Conservation (phyloP, 208 protist species). For the Trypanosoma scelopori region DNA sequence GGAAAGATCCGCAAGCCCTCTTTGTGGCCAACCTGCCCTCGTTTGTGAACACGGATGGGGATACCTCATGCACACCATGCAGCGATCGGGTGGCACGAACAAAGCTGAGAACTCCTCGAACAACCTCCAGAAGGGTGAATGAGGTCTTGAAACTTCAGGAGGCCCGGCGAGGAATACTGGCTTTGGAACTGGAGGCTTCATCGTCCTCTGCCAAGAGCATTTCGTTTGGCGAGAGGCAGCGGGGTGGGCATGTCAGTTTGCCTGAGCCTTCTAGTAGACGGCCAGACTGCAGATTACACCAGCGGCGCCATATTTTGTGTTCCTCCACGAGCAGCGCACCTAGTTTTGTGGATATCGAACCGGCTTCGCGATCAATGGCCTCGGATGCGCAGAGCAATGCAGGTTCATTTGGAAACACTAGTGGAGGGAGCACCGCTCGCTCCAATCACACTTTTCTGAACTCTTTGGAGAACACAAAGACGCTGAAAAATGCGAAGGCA, state of each 20-base stretch:
- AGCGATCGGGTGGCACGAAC: not conserved
- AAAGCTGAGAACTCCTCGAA: not conserved
- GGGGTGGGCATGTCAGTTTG: too few species aligned
- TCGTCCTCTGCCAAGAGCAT: too few species aligned
- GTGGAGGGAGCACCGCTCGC: not conserved
- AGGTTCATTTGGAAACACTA: conserved; percentile 1
- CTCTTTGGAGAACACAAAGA: conserved; percentile 9
- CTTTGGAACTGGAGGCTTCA: too few species aligned
- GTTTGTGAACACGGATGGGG: conserved; percentile 6
- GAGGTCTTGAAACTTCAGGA: too few species aligned
- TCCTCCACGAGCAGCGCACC: not conserved
- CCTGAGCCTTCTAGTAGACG: too few species aligned
- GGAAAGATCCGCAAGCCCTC: not conserved
- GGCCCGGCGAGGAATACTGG: too few species aligned
- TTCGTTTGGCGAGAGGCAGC: too few species aligned
- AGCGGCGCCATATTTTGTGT: not conserved
- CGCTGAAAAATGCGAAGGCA: conserved; percentile 25
- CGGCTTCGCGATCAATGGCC: not conserved
- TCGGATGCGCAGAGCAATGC: conserved; percentile 3
- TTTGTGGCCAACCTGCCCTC: conserved; percentile 9
- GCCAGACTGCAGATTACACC: not conserved
- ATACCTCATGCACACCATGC: not conserved
- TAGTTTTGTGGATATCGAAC: not conserved
- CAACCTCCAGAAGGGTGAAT: too few species aligned
- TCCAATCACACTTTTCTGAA: not conserved